Conservation (phyloP, 768 basidiomycete species). For the Cubamyces sp. region DNA sequence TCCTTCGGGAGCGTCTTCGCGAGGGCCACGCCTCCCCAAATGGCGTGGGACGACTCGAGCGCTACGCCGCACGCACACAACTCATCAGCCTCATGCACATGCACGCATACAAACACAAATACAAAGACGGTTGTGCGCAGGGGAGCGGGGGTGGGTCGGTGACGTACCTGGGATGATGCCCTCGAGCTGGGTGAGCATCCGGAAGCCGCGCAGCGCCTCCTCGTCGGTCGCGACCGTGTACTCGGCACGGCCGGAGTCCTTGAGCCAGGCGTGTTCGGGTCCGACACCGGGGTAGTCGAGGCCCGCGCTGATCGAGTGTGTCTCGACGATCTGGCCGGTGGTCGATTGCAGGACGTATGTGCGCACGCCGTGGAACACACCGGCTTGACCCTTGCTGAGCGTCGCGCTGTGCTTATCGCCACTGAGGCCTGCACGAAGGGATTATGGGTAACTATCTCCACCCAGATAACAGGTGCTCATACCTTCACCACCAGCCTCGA, state of each 20-base stretch:
- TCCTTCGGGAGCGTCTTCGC: slow-evolving; percentile 87
- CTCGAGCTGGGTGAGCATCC: slow-evolving; percentile 88
- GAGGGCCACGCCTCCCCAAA: slow-evolving; percentile 88
- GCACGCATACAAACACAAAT: too few species aligned
- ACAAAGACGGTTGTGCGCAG: too few species aligned
- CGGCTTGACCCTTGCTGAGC: slow-evolving; percentile 86
- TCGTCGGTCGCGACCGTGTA: slow-evolving; percentile 95
- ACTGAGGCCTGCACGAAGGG: slow-evolving; percentile 60
- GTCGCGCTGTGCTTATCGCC: slow-evolving; percentile 92
- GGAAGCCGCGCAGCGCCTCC: slow-evolving; percentile 90
- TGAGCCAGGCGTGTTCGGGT: slow-evolving; percentile 97
- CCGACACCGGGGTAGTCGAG: slow-evolving; percentile 98
- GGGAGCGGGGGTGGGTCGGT: not conserved
- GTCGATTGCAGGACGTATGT: slow-evolving; percentile 92
- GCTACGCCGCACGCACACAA: slow-evolving; percentile 47
- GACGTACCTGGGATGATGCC: slow-evolving; percentile 92
- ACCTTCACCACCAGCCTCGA: slow-evolving; percentile 99
- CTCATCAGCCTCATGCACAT: not conserved
- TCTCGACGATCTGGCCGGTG: slow-evolving; percentile 94
- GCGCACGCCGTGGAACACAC: slow-evolving; percentile 94
- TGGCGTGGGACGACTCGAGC: slow-evolving; percentile 92
- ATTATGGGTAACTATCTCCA: not conserved
- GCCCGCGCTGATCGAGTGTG: slow-evolving; percentile 96
- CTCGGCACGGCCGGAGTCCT: slow-evolving; percentile 91
- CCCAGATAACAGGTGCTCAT: not conserved